Base-by-base conservation (phyloP, 2,329 filamentous ascomycete species). In the Cryphonectria parasitica region DNA sequence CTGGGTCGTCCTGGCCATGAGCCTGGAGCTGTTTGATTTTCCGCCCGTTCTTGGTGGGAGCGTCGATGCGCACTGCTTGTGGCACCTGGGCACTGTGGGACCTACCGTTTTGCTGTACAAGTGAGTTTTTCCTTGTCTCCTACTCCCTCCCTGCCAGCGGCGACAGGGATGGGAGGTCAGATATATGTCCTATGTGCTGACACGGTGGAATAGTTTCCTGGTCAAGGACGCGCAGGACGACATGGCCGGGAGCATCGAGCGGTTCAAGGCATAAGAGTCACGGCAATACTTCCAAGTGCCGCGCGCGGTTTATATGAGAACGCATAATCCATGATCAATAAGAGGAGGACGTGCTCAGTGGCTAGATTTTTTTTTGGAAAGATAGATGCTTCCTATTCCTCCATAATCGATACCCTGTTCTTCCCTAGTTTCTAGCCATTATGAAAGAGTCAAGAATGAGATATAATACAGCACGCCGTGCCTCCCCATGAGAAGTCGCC, bases 1-100 rank as follows among this genome's bases (percentile, higher is more conserved):
- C 2, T 98, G 94, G 94, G 87, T 99, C 75, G 89, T 95, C 76
- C 83, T 95, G 78, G 94, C 93, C 49, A 99, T 99, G 96, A 95
- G 95, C 80, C 85, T 99, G 80, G 96, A 99, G 83, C 80, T 99
- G 75, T 88, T 98, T 74, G 96, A 99, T 80, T 99, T 99, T 77
- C 89, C 96, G 68, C 96, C 96, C 2, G 43, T 68, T 4, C 87
- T 92, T 82, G 86, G 88, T 79, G 92, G 93, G 10, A 90, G 91
- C 80, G 82, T 99, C 66, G 96, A 99, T 85, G 96, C 96, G 4
- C 96, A 99, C 82, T 95, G 93, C 77, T 81, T 99, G 73, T 99
- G 96, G 96, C 96, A 99, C 86, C 79, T 97, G 73, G 94, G 95
- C 69, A 99, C 96, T 0, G 95, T 99, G 66, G 87, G 88, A 43